Evolutionary conservation across 2,329 filamentous ascomycete species (phyloP), one percentile per base, ranked within the genome.

Genomic region (Xylaria hypoxylon): DNA sequence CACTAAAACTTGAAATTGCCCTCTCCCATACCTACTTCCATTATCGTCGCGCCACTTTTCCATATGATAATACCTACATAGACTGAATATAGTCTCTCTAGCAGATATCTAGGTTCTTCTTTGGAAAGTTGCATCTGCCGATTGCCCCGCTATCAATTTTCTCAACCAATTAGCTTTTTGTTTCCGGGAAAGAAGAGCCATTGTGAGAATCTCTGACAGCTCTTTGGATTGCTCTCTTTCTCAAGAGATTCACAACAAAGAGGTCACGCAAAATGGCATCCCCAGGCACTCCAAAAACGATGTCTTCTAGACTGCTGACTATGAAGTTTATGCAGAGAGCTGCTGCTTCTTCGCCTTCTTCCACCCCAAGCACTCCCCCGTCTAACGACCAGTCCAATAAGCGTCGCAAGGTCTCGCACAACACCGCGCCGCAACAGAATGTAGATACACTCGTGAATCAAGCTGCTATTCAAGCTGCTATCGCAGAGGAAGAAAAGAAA

Each of bases 271-370:
- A 73, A 53, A 84, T 85, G 78, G 79, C 85, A 72, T 80, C 85
- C 67, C 80, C 84, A 76, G 89, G 83, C 67, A 83, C 87, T 52
- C 87, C 87, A 35, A 91, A 91, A 79, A 85, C 85, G 51, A 94
- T 96, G 89, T 97, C 94, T 69, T 94, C 91, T 65, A 90, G 94
- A 72, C 89, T 97, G 53, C 85, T 96, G 76, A 94, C 92, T 42
- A 97, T 97, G 94, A 97, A 97, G 83, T 97, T 97, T 78, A 97
- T 97, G 94, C 94, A 97, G 83, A 88, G 94, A 74, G 92, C 92
- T 69, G 91, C 89, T 56, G 89, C 90, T 56, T 87, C 90, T 53
- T 87, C 90, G 26, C 82, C 81, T 56, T 82, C 68, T 57, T 77
- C 82, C 19, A 82, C 83, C 3, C 79, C 84, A 65, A 73, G 73